Percentiles rank a stretch among this genome's conserved stretches.
phyloP scores from a whole-genome alignment of 805 yeast species.

The Myxozyma vanderwaltii region DNA sequence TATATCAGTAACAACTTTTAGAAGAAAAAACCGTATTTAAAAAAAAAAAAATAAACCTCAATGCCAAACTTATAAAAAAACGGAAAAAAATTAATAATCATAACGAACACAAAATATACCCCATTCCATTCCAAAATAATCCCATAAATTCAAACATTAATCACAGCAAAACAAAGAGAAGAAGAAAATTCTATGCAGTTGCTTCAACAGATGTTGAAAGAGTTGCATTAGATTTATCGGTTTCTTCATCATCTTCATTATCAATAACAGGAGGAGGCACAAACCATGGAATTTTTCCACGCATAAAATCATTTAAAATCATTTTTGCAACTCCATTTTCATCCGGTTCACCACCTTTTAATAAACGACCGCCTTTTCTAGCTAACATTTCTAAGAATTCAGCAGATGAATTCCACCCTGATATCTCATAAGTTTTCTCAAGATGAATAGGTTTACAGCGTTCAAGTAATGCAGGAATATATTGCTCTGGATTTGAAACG shows the following conservation, averaged over 20 bases:
- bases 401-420: constrained; percentile 76
- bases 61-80: neutral
- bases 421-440: constrained; percentile 92
- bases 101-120: too few relatives aligned
- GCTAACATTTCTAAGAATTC: constrained; percentile 91
- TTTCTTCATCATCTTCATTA: constrained; percentile 51
- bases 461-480: constrained; percentile 79
- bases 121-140: neutral
- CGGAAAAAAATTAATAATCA: too few relatives aligned
- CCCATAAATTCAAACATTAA: too few relatives aligned
- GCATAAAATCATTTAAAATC: constrained; percentile 88
- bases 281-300: constrained; percentile 99
- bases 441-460: constrained; percentile 88
- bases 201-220: neutral
- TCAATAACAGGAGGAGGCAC: constrained; percentile 84
- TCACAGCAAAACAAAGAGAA: too few relatives aligned
- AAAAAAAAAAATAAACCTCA: too few relatives aligned
- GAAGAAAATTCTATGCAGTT: neutral
- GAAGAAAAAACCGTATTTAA: too few relatives aligned
- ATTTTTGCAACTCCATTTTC: constrained; percentile 90
- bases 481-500: constrained; percentile 92
- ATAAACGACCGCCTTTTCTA: constrained; percentile 84
- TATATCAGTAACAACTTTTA: neutral
- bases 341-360: constrained; percentile 98
- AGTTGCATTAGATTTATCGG: neutral